phyloP scores from a whole-genome alignment of 2,329 filamentous ascomycete genomes.

The Fusarium zealandicum region DNA sequence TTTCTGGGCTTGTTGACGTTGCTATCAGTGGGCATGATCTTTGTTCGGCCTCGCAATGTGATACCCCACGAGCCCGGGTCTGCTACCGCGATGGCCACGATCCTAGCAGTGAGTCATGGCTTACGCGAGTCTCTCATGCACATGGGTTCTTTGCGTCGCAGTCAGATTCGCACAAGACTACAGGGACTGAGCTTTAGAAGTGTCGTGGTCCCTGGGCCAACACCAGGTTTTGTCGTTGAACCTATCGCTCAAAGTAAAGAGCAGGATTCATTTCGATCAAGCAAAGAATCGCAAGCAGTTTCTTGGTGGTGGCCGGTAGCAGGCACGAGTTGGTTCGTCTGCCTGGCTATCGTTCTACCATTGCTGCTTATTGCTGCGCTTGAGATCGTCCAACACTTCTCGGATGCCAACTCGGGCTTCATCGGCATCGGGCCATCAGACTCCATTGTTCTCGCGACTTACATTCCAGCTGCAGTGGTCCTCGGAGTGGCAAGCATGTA shows the following conservation, averaged over 20 bases:
- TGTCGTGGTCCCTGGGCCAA: slow-evolving; percentile 3
- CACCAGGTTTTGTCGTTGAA: slow-evolving; percentile 17
- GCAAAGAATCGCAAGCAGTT: slow-evolving; percentile 2
- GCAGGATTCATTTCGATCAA: not conserved
- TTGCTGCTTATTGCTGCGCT: slow-evolving; percentile 30
- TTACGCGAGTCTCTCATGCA: slow-evolving; percentile 17
- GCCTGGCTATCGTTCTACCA: slow-evolving; percentile 35
- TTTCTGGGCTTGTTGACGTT: slow-evolving; percentile 19
- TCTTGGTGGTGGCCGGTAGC: slow-evolving; percentile 36
- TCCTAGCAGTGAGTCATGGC: slow-evolving; percentile 20
- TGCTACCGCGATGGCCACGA: slow-evolving; percentile 16
- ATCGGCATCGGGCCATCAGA: slow-evolving; percentile 18
- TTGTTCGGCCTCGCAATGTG: slow-evolving; percentile 20
- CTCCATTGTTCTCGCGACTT: slow-evolving; percentile 41
- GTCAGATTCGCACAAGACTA: slow-evolving; percentile 21
- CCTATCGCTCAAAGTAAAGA: slow-evolving; percentile 18
- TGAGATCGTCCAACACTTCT: slow-evolving; percentile 36
- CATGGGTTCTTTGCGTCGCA: slow-evolving; percentile 12
- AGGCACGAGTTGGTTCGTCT: slow-evolving; percentile 36
- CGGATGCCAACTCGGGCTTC: slow-evolving; percentile 40
- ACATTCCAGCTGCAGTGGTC: slow-evolving; percentile 35
- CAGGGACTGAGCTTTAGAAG: slow-evolving; percentile 18
- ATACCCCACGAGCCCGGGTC: slow-evolving; percentile 24
- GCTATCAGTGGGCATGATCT: slow-evolving; percentile 22
- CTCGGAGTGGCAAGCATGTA: slow-evolving; percentile 35